These are phyloP conservation scores for Pisolithus marmoratus DNA, from an alignment of 768 basidiomycete species.

Conservation along the genomic window DNA sequence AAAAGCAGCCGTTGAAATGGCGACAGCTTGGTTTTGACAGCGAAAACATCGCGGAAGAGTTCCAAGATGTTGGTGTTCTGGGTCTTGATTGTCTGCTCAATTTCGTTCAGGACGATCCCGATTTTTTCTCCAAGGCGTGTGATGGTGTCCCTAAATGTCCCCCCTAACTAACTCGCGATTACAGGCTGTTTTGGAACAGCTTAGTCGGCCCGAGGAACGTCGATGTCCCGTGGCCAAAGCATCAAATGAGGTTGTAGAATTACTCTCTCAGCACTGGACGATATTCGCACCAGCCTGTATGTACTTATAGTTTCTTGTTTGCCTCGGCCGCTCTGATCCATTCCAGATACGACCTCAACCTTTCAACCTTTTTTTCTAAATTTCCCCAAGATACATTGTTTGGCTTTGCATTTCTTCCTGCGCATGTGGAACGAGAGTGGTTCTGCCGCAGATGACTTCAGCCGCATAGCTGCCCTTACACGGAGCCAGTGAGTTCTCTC, in stretches of 20 bases:
- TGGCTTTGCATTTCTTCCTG: slow-evolving; percentile 85
- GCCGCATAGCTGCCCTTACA: slow-evolving; percentile 69
- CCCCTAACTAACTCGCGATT: slow-evolving; percentile 5
- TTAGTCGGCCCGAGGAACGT: slow-evolving; percentile 64
- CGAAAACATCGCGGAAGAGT: slow-evolving; percentile 73
- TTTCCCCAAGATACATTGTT: slow-evolving; percentile 70
- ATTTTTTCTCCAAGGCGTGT: slow-evolving; percentile 66
- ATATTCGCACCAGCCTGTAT: slow-evolving; percentile 82
- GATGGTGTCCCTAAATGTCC: background rate
- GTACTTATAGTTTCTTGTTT: slow-evolving; percentile 20
- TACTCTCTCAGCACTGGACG: slow-evolving; percentile 80
- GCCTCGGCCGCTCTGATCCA: slow-evolving; percentile 1
- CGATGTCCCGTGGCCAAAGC: slow-evolving; percentile 80
- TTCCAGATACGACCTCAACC: slow-evolving; percentile 62
- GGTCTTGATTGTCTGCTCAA: slow-evolving; percentile 80
- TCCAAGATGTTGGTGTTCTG: slow-evolving; percentile 70
- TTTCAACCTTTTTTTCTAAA: slow-evolving; percentile 88
- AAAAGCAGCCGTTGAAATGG: slow-evolving; percentile 60
- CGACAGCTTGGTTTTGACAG: slow-evolving; percentile 69
- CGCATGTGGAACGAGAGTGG: slow-evolving; percentile 90
- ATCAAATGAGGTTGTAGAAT: slow-evolving; percentile 80
- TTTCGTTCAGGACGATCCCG: slow-evolving; percentile 64
- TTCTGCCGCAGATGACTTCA: slow-evolving; percentile 70
- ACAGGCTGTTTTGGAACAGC: slow-evolving; percentile 77
- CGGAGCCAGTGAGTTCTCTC: slow-evolving; percentile 69